phyloP scores from a whole-genome alignment of 2,329 filamentous ascomycete species.

The Cladosporium sp. region DNA sequence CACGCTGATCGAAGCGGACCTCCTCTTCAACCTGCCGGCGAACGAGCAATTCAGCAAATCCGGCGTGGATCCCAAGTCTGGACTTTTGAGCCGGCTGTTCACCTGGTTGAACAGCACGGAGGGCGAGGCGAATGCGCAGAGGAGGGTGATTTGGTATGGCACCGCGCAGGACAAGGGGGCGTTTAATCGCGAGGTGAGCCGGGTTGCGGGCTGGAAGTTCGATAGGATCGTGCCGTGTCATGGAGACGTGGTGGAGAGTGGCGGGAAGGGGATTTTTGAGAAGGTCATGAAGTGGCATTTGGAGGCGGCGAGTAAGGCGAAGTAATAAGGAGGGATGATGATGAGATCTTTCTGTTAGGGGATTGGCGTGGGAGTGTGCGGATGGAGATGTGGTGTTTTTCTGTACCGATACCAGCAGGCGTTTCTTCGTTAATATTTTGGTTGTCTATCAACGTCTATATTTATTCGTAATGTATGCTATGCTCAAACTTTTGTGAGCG shows the following conservation, averaged over 20 bases:
- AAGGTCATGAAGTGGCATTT: constrained; percentile 84
- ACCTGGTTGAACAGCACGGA: constrained; percentile 55
- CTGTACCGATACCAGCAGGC: background rate
- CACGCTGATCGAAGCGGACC: constrained; percentile 81
- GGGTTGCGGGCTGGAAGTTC: constrained; percentile 79
- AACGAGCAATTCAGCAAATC: constrained; percentile 70
- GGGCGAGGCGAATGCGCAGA: constrained; percentile 66
- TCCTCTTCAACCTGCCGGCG: constrained; percentile 87
- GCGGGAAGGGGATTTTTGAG: constrained; percentile 69
- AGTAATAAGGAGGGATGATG: background rate
- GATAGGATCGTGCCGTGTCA: constrained; percentile 85
- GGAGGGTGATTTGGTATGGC: constrained; percentile 78
- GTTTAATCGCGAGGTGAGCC: constrained; percentile 65
- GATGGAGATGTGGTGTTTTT: too few relatives aligned
- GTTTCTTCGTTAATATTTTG: background rate
- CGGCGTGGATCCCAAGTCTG: constrained; percentile 51
- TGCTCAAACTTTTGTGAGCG: background rate
- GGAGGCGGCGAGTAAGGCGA: constrained; percentile 38
- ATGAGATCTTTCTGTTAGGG: background rate
- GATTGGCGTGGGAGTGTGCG: too few relatives aligned
- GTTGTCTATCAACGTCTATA: background rate
- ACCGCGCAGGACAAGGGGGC: constrained; percentile 59
- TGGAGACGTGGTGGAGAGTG: constrained; percentile 77
- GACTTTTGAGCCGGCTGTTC: constrained; percentile 57
- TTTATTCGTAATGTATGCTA: background rate